Base-by-base conservation (phyloP, 1,139 yeast genomes). In the Hyphopichia khmerensis region DNA sequence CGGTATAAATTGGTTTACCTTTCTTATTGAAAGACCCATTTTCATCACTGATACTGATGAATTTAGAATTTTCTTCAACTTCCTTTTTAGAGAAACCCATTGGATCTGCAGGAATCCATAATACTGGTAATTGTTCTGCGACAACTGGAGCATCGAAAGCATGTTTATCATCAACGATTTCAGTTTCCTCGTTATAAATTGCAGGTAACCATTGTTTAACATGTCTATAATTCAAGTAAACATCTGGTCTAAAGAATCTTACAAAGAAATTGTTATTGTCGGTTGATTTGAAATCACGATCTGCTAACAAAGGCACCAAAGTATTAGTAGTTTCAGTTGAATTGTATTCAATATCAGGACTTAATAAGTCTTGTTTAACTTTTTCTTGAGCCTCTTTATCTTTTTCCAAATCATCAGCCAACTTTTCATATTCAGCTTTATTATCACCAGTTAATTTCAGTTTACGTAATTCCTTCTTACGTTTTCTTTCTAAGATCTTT, bases 71-170 rank as follows among this genome's bases (percentile, higher is more conserved):
- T 39, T 75, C 68, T 37, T 72, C 75, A 11, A 86, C 77, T 53
- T 87, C 82, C 16, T 57, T 60, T 2, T 75, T 65, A 3, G 96
- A 84, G 57, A 88, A 76, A 0, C 98, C 98, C 75, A 80, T 78
- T 7, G 87, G 82, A 64, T 93, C 99, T 45, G 73, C 72, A 7
- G 97, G 95, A 51, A 93, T 79, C 99, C 99, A 93, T 17, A 93
- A 69, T 21, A 75, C 71, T 4, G 96, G 96, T 52, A 83, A 77
- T 33, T 70, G 65, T 0, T 82, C 84, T 17, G 78, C 67, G 9
- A 84, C 80, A 2, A 87, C 84, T 2, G 98, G 97, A 52, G 79
- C 77, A 52, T 80, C 78, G 64, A 83, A 93, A 4, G 76, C 74
- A 41, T 71, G 70, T 43, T 61, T 68, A 44, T 67, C 53, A 35